Percentiles rank a stretch among this genome's conserved stretches.
These are phyloP conservation scores for Salmacisia buchloeana DNA, from an alignment of 1,284 basidiomycete species.

Conservation along the genomic window DNA sequence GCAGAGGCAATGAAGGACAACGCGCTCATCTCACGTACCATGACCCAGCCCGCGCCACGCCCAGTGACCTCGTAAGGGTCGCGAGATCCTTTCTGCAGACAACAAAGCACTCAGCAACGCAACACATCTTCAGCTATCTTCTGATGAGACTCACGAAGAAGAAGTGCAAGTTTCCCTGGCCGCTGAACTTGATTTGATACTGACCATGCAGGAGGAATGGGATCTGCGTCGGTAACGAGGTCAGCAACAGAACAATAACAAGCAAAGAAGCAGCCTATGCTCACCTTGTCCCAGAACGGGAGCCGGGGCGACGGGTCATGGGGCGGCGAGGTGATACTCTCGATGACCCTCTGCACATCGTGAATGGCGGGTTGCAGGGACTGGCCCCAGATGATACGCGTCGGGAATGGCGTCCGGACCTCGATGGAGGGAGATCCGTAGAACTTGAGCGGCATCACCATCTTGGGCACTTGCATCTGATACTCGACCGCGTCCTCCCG, in stretches of 20 bases:
- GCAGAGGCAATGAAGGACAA: neutral
- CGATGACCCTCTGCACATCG: constrained; percentile 77
- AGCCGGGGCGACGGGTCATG: constrained; percentile 78
- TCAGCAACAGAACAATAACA: neutral
- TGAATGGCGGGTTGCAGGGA: constrained; percentile 81
- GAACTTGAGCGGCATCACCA: constrained; percentile 89
- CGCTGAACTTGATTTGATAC: constrained; percentile 64
- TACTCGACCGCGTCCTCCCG: constrained; percentile 58
- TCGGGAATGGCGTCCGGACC: constrained; percentile 64
- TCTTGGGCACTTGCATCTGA: constrained; percentile 72
- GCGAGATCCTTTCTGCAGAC: constrained; percentile 61
- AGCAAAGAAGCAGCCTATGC: neutral
- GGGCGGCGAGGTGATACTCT: constrained; percentile 72
- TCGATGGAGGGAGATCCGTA: constrained; percentile 66
- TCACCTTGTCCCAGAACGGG: constrained; percentile 92
- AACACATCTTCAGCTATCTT: constrained; percentile 8
- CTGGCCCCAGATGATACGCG: constrained; percentile 81
- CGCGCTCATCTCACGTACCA: neutral
- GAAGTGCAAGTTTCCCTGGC: constrained; percentile 67
- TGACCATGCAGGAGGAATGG: constrained; percentile 69
- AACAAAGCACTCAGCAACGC: constrained; percentile 26
- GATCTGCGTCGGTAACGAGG: constrained; percentile 21
- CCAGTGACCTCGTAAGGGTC: constrained; percentile 73
- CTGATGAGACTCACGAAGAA: constrained; percentile 53
- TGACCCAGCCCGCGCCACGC: constrained; percentile 80